Evolutionary conservation across 805 yeast species (phyloP), one percentile per base, ranked within the genome.

Genomic region (Millerago galiae): DNA sequence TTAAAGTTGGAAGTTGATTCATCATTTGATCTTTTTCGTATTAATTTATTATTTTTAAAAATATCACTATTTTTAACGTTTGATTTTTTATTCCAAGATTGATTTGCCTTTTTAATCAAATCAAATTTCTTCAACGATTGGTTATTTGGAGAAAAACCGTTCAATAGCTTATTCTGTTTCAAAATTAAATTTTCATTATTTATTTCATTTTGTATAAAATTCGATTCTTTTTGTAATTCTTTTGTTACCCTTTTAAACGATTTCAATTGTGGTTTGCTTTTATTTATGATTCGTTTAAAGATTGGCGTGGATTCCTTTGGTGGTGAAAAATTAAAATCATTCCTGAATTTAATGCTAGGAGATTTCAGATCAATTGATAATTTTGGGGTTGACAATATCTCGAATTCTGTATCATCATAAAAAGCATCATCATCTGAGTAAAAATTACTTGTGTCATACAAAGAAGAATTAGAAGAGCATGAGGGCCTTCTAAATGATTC

Each of bases 171-270:
- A 21, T 21, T 21, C 16, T 29, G 17, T 14, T 29, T 29, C 8
- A 58, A 25, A 2, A 56, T 50, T 26, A 58, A 41, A n/a, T 56
- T 55, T 41, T 58, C 61, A 38, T 58, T 57, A 24, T 50, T 47
- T 8, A 56, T 45, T 37, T 58, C 61, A 37, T 50, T 51, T 43
- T 54, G 54, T 11, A 58, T 18, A 2, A 57, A 58, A 4, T 52
- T 45, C 1, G 44, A 38, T 38, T 58, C 61, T n/a, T 46, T 45
- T 32, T 50, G 53, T 13, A 58, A 42, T 13, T 58, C 61, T 2
- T 45, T 38, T 3, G 51, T 51, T 18, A 58, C 49, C 21, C 60
- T 41, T 21, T 50, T 44, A 17, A 58, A 53, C 1, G 61, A 55
- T 44, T 56, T 54, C 37, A 55, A 18, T 34, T 56, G 59, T 7